Evolutionary conservation across 208 protist genomes (phyloP), one percentile per base, ranked within the genome.

Genomic region (Naegleria fowleri): DNA sequence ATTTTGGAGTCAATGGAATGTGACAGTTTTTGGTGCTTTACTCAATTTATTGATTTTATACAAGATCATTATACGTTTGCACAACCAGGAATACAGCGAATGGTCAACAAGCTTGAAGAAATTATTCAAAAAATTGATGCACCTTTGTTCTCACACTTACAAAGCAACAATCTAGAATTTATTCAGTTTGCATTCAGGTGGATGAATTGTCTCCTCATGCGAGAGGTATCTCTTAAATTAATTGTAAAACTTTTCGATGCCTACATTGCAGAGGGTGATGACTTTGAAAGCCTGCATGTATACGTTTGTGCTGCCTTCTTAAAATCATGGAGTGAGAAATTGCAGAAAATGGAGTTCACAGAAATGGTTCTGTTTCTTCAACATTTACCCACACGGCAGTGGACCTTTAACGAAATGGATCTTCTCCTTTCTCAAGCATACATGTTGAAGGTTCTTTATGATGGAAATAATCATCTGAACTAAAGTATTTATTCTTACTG

Each of bases 141-240:
- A 13, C 91, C 91, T 43, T 91, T 97, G 52, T 75, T 91, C 38
- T n/a, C 87, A 5, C 94, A 93, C 58, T 93, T 98, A 33, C 90
- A 95, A 33, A 84, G 90, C 13, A 86, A 97, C 33, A 90, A 94
- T 83, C 91, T 97, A 55, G 51, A 95, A 5, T 97, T 97, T 90
- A 91, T 92, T 76, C 93, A 97, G 85, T 98, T 97, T 91, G 91
- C 96, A 58, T 98, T 98, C 84, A 94, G 96, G 9, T 98, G 96
- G 96, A 97, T 97, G 95, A 97, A 97, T 89, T 98, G 97, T 92
- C 86, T 98, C 83, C 94, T 98, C 19, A 89, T 98, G 83, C 94
- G 97, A 40, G 97, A 98, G 92, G 91, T 98, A 15, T 94, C 94
- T 3, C 92, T 95, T 39, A 93, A 92, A 67, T 93, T 97, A 91